Percentiles rank a stretch among this genome's conserved stretches.
Evolutionary conservation across 164 flowering plant genomes (phyloP).

Genomic region (Liriodendron chinense): DNA sequence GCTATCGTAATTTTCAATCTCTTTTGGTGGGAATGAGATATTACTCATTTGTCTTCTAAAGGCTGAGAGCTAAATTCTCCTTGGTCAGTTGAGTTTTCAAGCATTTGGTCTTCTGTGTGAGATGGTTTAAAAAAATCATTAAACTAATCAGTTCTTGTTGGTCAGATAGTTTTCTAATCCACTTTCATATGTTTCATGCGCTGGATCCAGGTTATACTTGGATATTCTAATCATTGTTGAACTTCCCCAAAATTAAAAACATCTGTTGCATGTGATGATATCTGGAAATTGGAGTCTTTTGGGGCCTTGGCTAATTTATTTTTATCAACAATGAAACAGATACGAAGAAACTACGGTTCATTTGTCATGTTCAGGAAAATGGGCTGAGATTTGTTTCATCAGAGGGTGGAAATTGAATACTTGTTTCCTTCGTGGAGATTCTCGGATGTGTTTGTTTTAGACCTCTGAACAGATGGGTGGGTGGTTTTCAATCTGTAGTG

Average conservation of each 20-base stretch:
- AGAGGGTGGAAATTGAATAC: neutral
- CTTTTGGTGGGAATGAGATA: no score
- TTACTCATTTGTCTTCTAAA: neutral
- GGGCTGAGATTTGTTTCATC: neutral
- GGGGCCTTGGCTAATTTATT: neutral
- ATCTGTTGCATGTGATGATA: neutral
- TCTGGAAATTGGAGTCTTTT: neutral
- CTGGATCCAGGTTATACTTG: neutral
- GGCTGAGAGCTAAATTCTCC: neutral
- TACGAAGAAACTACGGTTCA: neutral
- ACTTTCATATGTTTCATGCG: neutral
- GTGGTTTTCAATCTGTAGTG: neutral
- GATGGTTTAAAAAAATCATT: neutral
- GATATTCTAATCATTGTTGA: neutral
- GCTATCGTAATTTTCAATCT: no score
- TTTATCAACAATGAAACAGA: neutral
- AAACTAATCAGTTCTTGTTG: no score
- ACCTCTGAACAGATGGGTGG: neutral
- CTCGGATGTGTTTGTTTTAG: neutral
- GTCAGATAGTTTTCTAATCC: neutral
- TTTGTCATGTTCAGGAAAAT: neutral
- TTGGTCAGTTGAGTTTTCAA: neutral
- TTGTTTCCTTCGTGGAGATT: neutral
- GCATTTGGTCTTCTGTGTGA: no score
- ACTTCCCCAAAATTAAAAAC: neutral